Percentiles rank a stretch among this genome's conserved stretches.
Conservation (phyloP, 345 rosid genomes). For the Populus tremula region DNA sequence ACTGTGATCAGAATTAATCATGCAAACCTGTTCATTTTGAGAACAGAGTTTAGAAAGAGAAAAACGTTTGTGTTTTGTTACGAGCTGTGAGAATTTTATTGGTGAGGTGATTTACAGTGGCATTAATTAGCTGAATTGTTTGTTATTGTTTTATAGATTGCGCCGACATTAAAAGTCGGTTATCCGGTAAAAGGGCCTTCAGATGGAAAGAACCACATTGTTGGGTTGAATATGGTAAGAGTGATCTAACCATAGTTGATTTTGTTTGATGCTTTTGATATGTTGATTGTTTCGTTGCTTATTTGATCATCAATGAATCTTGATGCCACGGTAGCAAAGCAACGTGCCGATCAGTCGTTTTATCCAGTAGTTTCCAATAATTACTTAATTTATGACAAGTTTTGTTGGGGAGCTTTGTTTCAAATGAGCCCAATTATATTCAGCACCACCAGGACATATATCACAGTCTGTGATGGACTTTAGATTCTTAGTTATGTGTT, state of each 20-base stretch:
- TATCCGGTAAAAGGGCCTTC: constrained; percentile 1
- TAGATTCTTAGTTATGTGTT: background rate
- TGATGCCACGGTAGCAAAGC: background rate
- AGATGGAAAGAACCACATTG: constrained; percentile 6
- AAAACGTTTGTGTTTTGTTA: background rate
- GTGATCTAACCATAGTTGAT: background rate
- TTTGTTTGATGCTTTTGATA: background rate
- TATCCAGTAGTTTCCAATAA: background rate
- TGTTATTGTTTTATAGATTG: constrained; percentile 7
- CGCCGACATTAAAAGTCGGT: background rate
- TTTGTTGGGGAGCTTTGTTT: constrained; percentile 10
- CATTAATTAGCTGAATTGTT: background rate
- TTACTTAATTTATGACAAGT: background rate
- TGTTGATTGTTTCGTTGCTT: background rate
- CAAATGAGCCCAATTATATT: background rate
- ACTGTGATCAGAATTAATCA: too few species aligned
- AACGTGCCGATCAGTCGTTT: background rate
- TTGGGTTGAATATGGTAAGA: constrained; percentile 16
- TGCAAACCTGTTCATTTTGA: too few species aligned
- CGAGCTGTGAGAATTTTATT: background rate
- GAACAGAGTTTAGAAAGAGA: background rate
- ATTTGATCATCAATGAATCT: background rate
- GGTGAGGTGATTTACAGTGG: background rate
- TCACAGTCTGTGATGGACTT: constrained; percentile 5
- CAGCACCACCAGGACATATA: background rate